Conservation (phyloP, 805 yeast genomes). For the Hermanozyma aechmeae region DNA sequence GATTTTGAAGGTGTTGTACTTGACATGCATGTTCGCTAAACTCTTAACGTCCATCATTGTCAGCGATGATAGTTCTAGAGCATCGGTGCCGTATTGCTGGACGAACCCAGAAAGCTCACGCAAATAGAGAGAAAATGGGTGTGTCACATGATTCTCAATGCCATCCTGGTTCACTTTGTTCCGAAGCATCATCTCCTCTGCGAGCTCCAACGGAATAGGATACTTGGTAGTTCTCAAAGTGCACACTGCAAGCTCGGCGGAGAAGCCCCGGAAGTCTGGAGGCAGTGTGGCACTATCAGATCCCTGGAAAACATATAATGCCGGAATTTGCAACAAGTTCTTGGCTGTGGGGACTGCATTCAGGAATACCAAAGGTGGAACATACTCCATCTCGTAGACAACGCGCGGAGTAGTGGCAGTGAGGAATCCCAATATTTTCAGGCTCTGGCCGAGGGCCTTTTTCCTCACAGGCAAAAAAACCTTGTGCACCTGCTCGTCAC, state of each 20-base stretch:
- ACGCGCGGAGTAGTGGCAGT: constrained; percentile 9
- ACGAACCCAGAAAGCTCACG: constrained; percentile 9
- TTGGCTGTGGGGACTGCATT: no score
- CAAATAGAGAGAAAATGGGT: constrained; percentile 13
- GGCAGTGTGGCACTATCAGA: no score
- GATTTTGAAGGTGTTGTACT: constrained; percentile 11
- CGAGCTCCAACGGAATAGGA: constrained; percentile 14
- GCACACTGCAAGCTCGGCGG: constrained; percentile 8
- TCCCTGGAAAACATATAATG: no score
- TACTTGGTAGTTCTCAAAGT: constrained; percentile 18
- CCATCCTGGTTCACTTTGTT: constrained; percentile 10
- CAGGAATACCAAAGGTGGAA: constrained; percentile 3
- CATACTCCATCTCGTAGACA: constrained; percentile 8
- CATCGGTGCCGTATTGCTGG: constrained; percentile 9
- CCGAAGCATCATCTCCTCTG: constrained; percentile 8
- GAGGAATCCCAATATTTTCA: constrained; percentile 15
- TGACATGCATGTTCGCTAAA: constrained; percentile 15
- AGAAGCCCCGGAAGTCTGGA: constrained; percentile 8
- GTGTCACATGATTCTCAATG: constrained; percentile 12
- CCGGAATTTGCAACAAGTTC: no score
- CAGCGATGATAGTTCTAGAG: constrained; percentile 10
- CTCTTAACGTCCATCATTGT: constrained; percentile 18
- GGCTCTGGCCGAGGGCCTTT: constrained; percentile 12
- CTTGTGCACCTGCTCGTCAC: constrained; percentile 5
- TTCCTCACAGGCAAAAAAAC: constrained; percentile 12